Conservation (phyloP, 129 eudicot genomes). For the Tanacetum coccineum region DNA sequence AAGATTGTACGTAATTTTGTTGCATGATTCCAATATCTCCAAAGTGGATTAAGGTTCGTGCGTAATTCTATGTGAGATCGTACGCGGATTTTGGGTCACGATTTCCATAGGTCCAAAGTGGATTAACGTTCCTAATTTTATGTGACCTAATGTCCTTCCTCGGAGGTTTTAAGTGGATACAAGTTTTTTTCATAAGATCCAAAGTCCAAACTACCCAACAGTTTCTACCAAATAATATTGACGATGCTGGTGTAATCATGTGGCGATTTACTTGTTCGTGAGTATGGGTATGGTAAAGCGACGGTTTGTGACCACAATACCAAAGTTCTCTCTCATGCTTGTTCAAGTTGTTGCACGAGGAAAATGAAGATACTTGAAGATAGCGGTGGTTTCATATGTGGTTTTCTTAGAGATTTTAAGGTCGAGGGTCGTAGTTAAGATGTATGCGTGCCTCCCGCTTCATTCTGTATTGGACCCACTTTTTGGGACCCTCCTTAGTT, state of each 20-base stretch:
- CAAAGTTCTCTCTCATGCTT: constrained; percentile 16
- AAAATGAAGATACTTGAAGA: constrained; percentile 32
- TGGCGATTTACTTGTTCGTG: not conserved
- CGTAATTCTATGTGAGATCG: too few relatives aligned
- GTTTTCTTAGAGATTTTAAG: constrained; percentile 50
- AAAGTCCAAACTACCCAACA: not conserved
- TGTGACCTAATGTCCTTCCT: too few relatives aligned
- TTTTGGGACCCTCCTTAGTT: constrained; percentile 21
- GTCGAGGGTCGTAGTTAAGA: constrained; percentile 42
- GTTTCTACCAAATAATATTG: not conserved
- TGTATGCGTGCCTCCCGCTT: constrained; percentile 37
- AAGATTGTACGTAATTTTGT: too few relatives aligned
- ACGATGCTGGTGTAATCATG: constrained; percentile 10
- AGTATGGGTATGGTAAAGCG: not conserved
- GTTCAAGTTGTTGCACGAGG: constrained; percentile 46
- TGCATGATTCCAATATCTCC: too few relatives aligned
- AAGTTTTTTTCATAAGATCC: too few relatives aligned
- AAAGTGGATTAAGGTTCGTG: too few relatives aligned
- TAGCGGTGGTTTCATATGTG: constrained; percentile 50
- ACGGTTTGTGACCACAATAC: not conserved
- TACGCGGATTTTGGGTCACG: too few relatives aligned
- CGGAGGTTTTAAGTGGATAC: too few relatives aligned
- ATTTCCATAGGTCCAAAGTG: too few relatives aligned
- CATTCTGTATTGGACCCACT: constrained; percentile 28
- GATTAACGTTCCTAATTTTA: too few relatives aligned